Evolutionary conservation across 2,329 filamentous ascomycete genomes (phyloP), one percentile per base, ranked within the genome.

Genomic region (Simplicillium aogashimaense): DNA sequence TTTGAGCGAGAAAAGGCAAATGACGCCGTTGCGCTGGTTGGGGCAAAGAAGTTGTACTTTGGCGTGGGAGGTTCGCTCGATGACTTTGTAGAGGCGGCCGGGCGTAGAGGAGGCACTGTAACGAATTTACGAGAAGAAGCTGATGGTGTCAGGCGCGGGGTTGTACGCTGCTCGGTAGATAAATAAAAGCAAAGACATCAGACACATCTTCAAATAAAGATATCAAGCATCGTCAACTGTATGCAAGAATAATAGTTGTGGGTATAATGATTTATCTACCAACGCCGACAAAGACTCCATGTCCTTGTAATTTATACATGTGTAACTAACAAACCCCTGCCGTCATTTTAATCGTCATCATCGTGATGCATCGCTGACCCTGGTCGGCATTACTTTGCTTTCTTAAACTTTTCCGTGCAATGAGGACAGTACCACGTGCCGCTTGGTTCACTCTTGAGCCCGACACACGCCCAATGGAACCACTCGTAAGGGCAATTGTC

Each of bases 401-500:
- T 72, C 49, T 66, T 65, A 53, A 69, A 63, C 50, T 67, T 71
- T 46, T 74, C 69, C 13, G 67, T 69, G 47, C 79, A 83, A 6
- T 71, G 65, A 3, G 79, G 78, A 50, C 79, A 83, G 54, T 74
- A 82, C 79, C 79, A 83, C 17, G 70, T 78, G 28, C 79, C 79
- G 41, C 74, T 75, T 7, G 79, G 79, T 55, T 82, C 78, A 50
- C 73, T 80, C 59, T 79, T 81, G 28, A 83, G 67, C 15, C 78
- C 76, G 37, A 83, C 79, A 51, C 79, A 83, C 34, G 69, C 78
- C 83, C 85, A 92, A 63, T 92, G 86, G 59, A 92, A 92, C 86
- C 86, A 92, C 63, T 92, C 85, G 54, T 77, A 85, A 36, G 80
- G 78, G 60, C 86, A 92, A 48, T 81, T 73, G 43, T 83, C 78